Conservation (phyloP, 768 basidiomycete species). For the Lyophyllum shimeji region DNA sequence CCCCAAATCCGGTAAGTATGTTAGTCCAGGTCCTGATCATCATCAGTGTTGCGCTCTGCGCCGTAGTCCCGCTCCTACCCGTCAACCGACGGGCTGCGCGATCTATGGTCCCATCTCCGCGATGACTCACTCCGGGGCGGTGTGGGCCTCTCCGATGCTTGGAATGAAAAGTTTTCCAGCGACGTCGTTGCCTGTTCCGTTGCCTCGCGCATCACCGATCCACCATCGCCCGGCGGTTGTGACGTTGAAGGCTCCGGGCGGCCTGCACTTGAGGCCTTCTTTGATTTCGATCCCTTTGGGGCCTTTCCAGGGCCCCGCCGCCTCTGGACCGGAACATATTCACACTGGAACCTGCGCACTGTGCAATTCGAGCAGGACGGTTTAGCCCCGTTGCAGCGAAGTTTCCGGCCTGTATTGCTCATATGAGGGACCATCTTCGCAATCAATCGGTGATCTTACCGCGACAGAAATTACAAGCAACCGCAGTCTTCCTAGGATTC, state of each 20-base stretch:
- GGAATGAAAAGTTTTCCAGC: slow-evolving; percentile 29
- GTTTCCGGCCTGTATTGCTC: slow-evolving; percentile 57
- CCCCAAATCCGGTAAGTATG: slow-evolving; percentile 19
- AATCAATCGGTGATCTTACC: slow-evolving; percentile 35
- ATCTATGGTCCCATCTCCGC: slow-evolving; percentile 13
- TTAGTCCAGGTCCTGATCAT: slow-evolving; percentile 15
- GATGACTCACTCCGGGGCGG: slow-evolving; percentile 15
- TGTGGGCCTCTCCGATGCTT: slow-evolving; percentile 23
- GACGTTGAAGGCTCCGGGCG: slow-evolving; percentile 18
- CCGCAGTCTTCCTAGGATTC: slow-evolving; percentile 46
- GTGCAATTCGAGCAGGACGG: slow-evolving; percentile 67
- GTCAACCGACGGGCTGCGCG: slow-evolving; percentile 32
- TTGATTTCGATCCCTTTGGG: slow-evolving; percentile 55
- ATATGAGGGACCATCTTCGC: slow-evolving; percentile 1
- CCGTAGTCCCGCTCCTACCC: slow-evolving; percentile 15
- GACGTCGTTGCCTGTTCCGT: slow-evolving; percentile 28
- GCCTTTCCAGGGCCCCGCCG: slow-evolving; percentile 79
- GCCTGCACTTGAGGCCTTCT: slow-evolving; percentile 29
- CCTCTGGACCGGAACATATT: slow-evolving; percentile 48
- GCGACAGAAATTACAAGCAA: slow-evolving; percentile 82
- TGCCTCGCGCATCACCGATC: slow-evolving; percentile 14
- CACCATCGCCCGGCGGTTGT: slow-evolving; percentile 10
- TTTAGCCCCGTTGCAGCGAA: slow-evolving; percentile 67
- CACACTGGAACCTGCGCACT: slow-evolving; percentile 50
- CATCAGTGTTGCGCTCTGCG: slow-evolving; percentile 15